A percentile compares a stretch with the other conserved stretches of the same genome.
These are phyloP conservation scores for Hyphopichia homilentoma DNA, from an alignment of 805 yeast species.

Conservation along the genomic window DNA sequence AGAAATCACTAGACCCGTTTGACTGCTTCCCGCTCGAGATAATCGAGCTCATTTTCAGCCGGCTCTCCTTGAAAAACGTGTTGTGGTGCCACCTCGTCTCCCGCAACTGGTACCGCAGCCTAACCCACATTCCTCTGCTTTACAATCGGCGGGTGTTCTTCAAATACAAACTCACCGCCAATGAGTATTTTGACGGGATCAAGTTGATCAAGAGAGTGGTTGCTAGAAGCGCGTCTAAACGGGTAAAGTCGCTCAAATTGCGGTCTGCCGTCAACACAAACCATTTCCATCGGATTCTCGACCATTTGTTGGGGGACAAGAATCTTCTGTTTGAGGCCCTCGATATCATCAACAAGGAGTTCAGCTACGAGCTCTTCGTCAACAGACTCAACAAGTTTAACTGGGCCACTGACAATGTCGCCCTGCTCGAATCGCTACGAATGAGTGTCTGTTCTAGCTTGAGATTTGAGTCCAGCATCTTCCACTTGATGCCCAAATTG, in stretches of 20 bases:
- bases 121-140: slow-evolving; percentile 23
- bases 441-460: slow-evolving; percentile 25
- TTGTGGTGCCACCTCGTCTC: slow-evolving; percentile 31
- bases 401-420: slow-evolving; percentile 24
- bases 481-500: slow-evolving; percentile 21
- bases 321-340: slow-evolving; percentile 16
- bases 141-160: slow-evolving; percentile 18
- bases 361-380: slow-evolving; percentile 23
- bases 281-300: slow-evolving; percentile 26
- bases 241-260: slow-evolving; percentile 17
- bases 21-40: slow-evolving; percentile 26
- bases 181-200: slow-evolving; percentile 28
- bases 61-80: slow-evolving; percentile 16
- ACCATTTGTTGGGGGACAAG: slow-evolving; percentile 20
- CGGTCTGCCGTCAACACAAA: slow-evolving; percentile 16
- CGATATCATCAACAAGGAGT: slow-evolving; percentile 24
- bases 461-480: slow-evolving; percentile 13
- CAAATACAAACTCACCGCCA: slow-evolving; percentile 19
- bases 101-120: slow-evolving; percentile 27
- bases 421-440: slow-evolving; percentile 16
- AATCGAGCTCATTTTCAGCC: slow-evolving; percentile 21
- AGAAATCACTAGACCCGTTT: slow-evolving; percentile 22
- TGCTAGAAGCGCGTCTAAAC: slow-evolving; percentile 10
- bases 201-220: slow-evolving; percentile 23
- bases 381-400: slow-evolving; percentile 18